Conservation (phyloP, 352 stramenopile species). For the Albugo laibachii region DNA sequence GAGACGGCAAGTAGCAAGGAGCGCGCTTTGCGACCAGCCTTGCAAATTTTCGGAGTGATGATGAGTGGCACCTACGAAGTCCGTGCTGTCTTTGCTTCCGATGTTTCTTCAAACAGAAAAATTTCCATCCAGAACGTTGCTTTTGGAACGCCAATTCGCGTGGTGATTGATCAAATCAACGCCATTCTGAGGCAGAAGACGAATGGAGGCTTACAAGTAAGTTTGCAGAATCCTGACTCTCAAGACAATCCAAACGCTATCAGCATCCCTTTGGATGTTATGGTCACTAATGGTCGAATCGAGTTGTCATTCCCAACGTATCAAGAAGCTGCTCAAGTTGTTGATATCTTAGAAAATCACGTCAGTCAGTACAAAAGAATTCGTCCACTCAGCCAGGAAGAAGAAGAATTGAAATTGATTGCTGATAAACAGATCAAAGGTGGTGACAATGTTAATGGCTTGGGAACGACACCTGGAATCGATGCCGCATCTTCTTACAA, state of each 20-base stretch:
- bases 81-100: constrained; percentile 50
- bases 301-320: constrained; percentile 58
- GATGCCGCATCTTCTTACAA: no score
- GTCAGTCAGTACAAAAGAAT: constrained; percentile 31
- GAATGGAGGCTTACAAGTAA: no score
- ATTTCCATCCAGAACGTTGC: constrained; percentile 62
- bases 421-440: no score
- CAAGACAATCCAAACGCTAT: no score
- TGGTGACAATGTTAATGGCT: no score
- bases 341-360: constrained; percentile 37
- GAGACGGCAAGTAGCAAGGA: constrained; percentile 19
- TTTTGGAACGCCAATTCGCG: constrained; percentile 39
- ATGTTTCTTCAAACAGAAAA: constrained; percentile 17
- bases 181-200: constrained; percentile 20
- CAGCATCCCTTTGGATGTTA: constrained; percentile 30
- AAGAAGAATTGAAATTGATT: no score
- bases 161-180: constrained; percentile 42
- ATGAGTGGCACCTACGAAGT: constrained; percentile 59
- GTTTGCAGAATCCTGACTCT: constrained; percentile 1
- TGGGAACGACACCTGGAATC: no score
- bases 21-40: constrained; percentile 40
- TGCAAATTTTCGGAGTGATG: constrained; percentile 80
- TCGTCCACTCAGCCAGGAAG: constrained; percentile 9
- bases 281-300: constrained; percentile 55
- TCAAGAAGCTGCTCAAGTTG: constrained; percentile 43